Conservation (phyloP, 2,329 filamentous ascomycete species). For the Sclerotinia nivalis region DNA sequence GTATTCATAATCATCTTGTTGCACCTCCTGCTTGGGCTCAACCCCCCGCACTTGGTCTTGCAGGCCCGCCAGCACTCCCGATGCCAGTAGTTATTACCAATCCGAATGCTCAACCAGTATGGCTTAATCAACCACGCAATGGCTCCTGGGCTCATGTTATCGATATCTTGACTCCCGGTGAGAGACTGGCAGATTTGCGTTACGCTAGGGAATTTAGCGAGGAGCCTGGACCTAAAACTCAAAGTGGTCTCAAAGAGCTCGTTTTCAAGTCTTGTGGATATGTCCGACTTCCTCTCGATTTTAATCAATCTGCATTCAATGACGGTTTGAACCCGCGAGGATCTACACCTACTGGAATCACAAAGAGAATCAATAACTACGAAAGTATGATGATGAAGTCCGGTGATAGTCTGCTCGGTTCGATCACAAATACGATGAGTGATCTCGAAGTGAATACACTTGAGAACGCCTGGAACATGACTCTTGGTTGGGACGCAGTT, state of each 20-base stretch:
- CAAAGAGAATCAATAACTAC: slow-evolving; percentile 35
- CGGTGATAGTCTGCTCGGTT: slow-evolving; percentile 32
- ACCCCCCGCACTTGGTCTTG: background rate
- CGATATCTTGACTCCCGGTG: slow-evolving; percentile 51
- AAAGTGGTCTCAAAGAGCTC: slow-evolving; percentile 33
- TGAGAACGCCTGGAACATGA: slow-evolving; percentile 36
- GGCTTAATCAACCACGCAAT: slow-evolving; percentile 43
- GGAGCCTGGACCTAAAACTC: slow-evolving; percentile 30
- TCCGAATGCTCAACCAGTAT: slow-evolving; percentile 28
- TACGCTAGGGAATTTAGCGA: slow-evolving; percentile 41
- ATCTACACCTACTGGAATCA: slow-evolving; percentile 26
- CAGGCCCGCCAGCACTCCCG: background rate
- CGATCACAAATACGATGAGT: slow-evolving; percentile 36
- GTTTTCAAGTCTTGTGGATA: slow-evolving; percentile 41
- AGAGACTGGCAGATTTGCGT: slow-evolving; percentile 46
- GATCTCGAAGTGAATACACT: slow-evolving; percentile 32
- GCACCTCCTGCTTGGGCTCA: background rate
- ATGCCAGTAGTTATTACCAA: slow-evolving; percentile 19
- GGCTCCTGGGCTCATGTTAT: slow-evolving; percentile 54
- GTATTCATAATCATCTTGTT: background rate
- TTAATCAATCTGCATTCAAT: slow-evolving; percentile 36
- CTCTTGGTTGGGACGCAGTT: slow-evolving; percentile 30
- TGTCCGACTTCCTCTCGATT: slow-evolving; percentile 37
- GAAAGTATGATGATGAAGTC: slow-evolving; percentile 40
- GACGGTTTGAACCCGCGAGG: slow-evolving; percentile 7